phyloP scores from a whole-genome alignment of 2,329 filamentous ascomycete genomes.

The Fusarium coicis region DNA sequence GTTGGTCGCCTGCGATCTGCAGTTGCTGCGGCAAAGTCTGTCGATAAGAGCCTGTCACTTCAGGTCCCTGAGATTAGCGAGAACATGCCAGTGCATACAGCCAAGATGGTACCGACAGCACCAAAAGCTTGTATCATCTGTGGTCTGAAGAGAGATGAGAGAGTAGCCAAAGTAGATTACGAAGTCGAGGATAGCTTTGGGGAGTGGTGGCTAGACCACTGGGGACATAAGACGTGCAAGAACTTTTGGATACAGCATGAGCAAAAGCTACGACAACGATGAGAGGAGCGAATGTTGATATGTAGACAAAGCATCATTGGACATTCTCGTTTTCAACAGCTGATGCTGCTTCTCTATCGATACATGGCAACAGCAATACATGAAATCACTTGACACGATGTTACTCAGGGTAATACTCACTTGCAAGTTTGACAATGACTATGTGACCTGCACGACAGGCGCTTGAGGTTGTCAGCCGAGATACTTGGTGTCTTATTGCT shows the following conservation, averaged over 20 bases:
- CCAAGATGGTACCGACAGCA: slow-evolving; percentile 79
- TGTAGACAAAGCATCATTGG: not conserved
- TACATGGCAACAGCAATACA: not conserved
- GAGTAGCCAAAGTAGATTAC: slow-evolving; percentile 78
- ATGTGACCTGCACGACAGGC: slow-evolving; percentile 5
- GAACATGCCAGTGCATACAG: slow-evolving; percentile 72
- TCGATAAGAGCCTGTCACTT: slow-evolving; percentile 59
- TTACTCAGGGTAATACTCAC: not conserved
- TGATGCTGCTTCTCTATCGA: not conserved
- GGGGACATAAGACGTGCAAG: slow-evolving; percentile 82
- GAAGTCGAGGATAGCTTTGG: slow-evolving; percentile 90
- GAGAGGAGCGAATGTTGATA: slow-evolving; percentile 12
- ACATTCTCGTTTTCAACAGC: not conserved
- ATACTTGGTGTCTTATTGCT: slow-evolving; percentile 15
- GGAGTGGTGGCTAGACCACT: slow-evolving; percentile 95
- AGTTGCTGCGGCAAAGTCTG: slow-evolving; percentile 73
- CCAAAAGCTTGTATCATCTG: slow-evolving; percentile 84
- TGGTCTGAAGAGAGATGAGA: slow-evolving; percentile 87
- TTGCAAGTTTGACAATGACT: not conserved
- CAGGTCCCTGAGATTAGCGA: slow-evolving; percentile 77
- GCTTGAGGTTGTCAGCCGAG: slow-evolving; percentile 5
- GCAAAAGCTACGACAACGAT: slow-evolving; percentile 74
- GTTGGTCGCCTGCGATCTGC: slow-evolving; percentile 79
- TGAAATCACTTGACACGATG: not conserved
- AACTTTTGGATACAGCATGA: slow-evolving; percentile 89